Conservation (phyloP, 805 yeast genomes). For the Sungouiella blattae region DNA sequence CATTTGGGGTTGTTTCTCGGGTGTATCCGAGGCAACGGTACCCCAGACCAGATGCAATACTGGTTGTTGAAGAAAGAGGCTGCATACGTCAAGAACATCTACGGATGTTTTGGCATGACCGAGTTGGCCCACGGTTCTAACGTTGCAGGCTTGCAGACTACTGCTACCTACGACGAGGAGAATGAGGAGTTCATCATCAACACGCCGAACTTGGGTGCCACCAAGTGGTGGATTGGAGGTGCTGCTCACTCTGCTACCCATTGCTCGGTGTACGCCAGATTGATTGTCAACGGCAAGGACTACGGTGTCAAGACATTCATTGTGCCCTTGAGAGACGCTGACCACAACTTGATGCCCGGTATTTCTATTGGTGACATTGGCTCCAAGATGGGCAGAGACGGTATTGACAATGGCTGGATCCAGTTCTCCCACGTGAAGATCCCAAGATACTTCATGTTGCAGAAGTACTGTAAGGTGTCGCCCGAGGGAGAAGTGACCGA, state of each 20-base stretch:
- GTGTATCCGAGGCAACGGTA: constrained; percentile 84
- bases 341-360: constrained; percentile 75
- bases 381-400: constrained; percentile 93
- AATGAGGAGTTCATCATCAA: constrained; percentile 69
- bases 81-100: constrained; percentile 50
- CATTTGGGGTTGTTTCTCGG: constrained; percentile 82
- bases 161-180: constrained; percentile 69
- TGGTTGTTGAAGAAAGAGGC: constrained; percentile 79
- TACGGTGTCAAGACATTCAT: constrained; percentile 91
- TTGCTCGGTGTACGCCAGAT: constrained; percentile 78
- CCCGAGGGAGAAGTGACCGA: constrained; percentile 66
- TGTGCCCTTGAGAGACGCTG: constrained; percentile 79
- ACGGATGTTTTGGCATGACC: constrained; percentile 63
- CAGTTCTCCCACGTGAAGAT: constrained; percentile 81
- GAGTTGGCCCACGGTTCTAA: constrained; percentile 71
- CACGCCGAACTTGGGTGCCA: constrained; percentile 89
- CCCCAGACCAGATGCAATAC: constrained; percentile 75
- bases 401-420: constrained; percentile 96
- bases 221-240: constrained; percentile 99
- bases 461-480: constrained; percentile 69
- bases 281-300: constrained; percentile 77
- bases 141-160: constrained; percentile 91
- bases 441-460: constrained; percentile 80
- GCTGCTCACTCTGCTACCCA: constrained; percentile 95
- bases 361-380: constrained; percentile 89